Base-by-base conservation (phyloP, 345 rosid species). In the Mallotus nudiflorus region DNA sequence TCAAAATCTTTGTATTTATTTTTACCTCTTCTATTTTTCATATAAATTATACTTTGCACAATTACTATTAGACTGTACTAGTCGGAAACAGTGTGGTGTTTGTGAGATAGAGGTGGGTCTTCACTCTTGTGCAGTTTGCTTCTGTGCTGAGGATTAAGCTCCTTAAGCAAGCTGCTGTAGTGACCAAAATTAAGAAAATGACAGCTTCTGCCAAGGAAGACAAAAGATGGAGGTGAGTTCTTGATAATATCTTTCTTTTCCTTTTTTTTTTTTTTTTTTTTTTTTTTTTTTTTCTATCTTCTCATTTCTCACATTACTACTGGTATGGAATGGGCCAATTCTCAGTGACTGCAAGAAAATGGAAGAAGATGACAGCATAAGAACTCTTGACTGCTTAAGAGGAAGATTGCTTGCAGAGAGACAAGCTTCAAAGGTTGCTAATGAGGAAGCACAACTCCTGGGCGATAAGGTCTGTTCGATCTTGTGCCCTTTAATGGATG, bases 401-500 rank as follows among this genome's bases (percentile, higher is more conserved):
- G 98, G 96, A 64, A 90, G 95, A 76, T 66, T 94, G 68, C 84
- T 87, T 60, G 92, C 98, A 25, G 96, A 91, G 79, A 91, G 98
- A 72, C 95, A 91, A 74, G 86, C 87, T 73, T 91, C 98, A 49
- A 90, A 69, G 78, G 69, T 68, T 57, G 92, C 88, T 12, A 91
- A 88, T 66, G 82, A 91, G 62, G 88, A 88, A n/a, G 91, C 96
- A 62, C 86, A 86, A 45, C 69, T 81, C 61, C 68, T 83, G 81
- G 77, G 78, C 37, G 80, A 46, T 39, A 88, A 85, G 98, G 98
- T 93, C 29, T 48, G 63, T 35, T n/a, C 14, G 4, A n/a, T n/a
- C n/a, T n/a, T n/a, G n/a, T n/a, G n/a, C n/a, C n/a, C n/a, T n/a
- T n/a, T n/a, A n/a, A n/a, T n/a, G n/a, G n/a, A n/a, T n/a, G n/a